phyloP scores from a whole-genome alignment of 768 basidiomycete genomes.

The Suillus decipiens region DNA sequence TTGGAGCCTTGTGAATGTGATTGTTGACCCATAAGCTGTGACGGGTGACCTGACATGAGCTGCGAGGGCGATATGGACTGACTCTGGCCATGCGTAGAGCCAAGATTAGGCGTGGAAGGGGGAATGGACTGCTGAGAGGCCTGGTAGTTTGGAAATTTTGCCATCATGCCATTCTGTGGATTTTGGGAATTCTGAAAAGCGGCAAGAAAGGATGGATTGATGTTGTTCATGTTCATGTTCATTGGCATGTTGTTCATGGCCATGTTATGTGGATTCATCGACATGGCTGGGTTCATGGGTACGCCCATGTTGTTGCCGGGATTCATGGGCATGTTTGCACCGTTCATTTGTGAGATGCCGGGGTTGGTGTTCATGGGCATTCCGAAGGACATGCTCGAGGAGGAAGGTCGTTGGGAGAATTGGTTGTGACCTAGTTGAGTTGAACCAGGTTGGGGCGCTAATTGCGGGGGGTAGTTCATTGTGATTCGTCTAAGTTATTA shows the following conservation, averaged over 20 bases:
- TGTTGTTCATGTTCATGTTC: constrained; percentile 16
- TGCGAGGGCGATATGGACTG: constrained; percentile 28
- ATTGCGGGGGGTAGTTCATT: constrained; percentile 7
- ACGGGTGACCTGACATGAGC: constrained; percentile 21
- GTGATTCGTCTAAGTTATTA: background rate
- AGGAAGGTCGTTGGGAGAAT: constrained; percentile 19
- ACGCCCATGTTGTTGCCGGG: constrained; percentile 7
- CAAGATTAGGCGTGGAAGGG: constrained; percentile 16
- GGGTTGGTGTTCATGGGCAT: constrained; percentile 12
- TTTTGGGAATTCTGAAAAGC: constrained; percentile 28
- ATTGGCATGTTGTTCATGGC: constrained; percentile 11
- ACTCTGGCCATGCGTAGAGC: constrained; percentile 10
- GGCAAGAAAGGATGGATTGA: constrained; percentile 37
- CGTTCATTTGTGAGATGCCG: constrained; percentile 13
- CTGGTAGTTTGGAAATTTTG: constrained; percentile 19
- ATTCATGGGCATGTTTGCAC: constrained; percentile 16
- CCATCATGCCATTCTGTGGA: constrained; percentile 15
- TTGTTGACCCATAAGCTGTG: constrained; percentile 29
- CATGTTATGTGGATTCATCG: constrained; percentile 7
- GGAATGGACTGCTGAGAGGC: constrained; percentile 16
- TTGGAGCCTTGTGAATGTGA: constrained; percentile 14
- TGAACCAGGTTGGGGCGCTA: constrained; percentile 16
- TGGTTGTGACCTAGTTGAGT: constrained; percentile 26
- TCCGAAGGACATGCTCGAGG: constrained; percentile 21
- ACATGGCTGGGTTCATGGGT: constrained; percentile 8